Evolutionary conservation across 2,329 filamentous ascomycete genomes (phyloP).

Genomic region (Knufia fluminis): DNA sequence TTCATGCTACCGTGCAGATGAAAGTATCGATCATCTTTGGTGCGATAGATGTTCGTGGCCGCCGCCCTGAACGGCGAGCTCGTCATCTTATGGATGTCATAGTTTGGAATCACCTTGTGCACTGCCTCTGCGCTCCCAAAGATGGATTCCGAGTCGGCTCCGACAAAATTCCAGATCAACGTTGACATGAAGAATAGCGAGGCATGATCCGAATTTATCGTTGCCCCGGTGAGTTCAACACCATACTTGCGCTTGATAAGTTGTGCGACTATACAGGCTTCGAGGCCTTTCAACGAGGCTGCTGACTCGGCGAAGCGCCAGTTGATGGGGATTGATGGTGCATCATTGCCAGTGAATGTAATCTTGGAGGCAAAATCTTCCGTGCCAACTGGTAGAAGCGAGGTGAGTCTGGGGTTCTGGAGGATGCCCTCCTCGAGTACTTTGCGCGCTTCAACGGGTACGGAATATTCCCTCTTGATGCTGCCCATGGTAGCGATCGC

Average conservation of each 20-base stretch:
- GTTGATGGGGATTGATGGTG: constrained; percentile 44
- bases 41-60: constrained; percentile 38
- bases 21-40: constrained; percentile 38
- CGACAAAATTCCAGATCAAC: constrained; percentile 28
- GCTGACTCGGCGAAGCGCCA: constrained; percentile 50
- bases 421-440: constrained; percentile 35
- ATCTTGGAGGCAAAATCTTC: constrained; percentile 29
- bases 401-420: constrained; percentile 35
- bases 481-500: constrained; percentile 13
- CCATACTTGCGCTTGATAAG: constrained; percentile 41
- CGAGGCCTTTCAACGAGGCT: constrained; percentile 40
- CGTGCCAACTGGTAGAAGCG: constrained; percentile 26
- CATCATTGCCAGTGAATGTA: constrained; percentile 35
- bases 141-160: constrained; percentile 23
- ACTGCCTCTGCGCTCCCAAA: constrained; percentile 14
- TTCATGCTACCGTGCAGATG: constrained; percentile 42
- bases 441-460: constrained; percentile 24
- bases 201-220: constrained; percentile 42
- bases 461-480: constrained; percentile 20
- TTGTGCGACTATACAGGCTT: constrained; percentile 39
- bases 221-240: constrained; percentile 30
- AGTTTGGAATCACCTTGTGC: constrained; percentile 43
- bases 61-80: constrained; percentile 10
- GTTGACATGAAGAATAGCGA: constrained; percentile 37
- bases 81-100: constrained; percentile 53